Conservation (phyloP, 202 grass and related monocot species). For the Digitaria exilis region DNA sequence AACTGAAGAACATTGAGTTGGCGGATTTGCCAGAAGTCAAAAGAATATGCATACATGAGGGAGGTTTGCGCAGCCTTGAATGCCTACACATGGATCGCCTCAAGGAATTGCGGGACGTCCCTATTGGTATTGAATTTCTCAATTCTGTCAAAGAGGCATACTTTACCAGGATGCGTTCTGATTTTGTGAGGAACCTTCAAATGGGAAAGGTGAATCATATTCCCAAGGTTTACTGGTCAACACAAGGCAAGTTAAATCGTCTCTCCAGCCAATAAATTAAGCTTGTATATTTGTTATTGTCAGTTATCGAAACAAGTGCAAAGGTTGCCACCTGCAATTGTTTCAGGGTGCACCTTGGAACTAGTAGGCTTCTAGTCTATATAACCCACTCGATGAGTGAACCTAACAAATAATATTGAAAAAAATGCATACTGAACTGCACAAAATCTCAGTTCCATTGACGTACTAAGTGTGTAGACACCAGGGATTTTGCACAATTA, state of each 20-base stretch:
- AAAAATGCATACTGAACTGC: background rate
- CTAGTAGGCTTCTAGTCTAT: background rate
- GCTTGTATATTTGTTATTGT: background rate
- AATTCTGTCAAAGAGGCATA: conserved; percentile 25
- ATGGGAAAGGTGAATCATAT: conserved; percentile 25
- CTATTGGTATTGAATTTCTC: conserved; percentile 31
- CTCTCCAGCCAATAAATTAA: background rate
- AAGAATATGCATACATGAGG: conserved; percentile 36
- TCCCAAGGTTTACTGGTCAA: conserved; percentile 3
- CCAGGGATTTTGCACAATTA: background rate
- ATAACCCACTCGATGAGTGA: background rate
- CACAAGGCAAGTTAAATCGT: conserved; percentile 1
- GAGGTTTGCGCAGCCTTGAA: conserved; percentile 28
- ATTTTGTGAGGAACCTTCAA: conserved; percentile 28
- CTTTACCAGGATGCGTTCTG: conserved; percentile 31
- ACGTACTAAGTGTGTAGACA: background rate
- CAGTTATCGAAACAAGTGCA: background rate
- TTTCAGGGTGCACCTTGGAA: background rate
- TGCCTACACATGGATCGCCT: conserved; percentile 23
- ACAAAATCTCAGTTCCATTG: background rate
- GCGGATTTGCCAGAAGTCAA: conserved; percentile 29
- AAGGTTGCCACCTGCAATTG: background rate
- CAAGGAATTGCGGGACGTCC: conserved; percentile 22
- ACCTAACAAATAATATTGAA: background rate
- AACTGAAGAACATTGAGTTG: conserved; percentile 27